These are phyloP conservation scores for Gossypium bickii DNA, from an alignment of 345 rosid genomes.

Conservation along the genomic window DNA sequence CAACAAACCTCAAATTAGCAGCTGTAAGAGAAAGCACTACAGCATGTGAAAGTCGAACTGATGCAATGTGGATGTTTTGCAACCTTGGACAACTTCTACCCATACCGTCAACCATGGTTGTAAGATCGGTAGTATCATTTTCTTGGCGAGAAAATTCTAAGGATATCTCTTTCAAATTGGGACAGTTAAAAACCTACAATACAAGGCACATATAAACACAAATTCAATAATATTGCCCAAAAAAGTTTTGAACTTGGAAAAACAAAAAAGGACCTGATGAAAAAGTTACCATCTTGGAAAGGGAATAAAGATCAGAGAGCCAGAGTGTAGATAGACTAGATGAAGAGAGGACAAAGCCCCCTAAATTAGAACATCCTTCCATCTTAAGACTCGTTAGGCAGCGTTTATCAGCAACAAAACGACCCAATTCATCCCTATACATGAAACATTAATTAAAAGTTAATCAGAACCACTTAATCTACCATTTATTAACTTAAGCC, in stretches of 20 bases:
- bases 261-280: neutral
- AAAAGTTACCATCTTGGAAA: slow-evolving; percentile 67
- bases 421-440: slow-evolving; percentile 80
- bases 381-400: slow-evolving; percentile 77
- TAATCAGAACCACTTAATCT: slow-evolving; percentile 15
- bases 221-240: slow-evolving; percentile 3
- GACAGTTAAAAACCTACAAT: slow-evolving; percentile 70
- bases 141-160: slow-evolving; percentile 78
- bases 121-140: slow-evolving; percentile 72
- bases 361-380: slow-evolving; percentile 93
- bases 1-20: slow-evolving; percentile 68
- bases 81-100: slow-evolving; percentile 72
- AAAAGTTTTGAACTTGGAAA: neutral
- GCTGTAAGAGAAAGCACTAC: slow-evolving; percentile 83
- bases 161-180: slow-evolving; percentile 76
- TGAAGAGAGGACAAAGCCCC: slow-evolving; percentile 74
- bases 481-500: neutral
- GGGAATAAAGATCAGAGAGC: slow-evolving; percentile 78
- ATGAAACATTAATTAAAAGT: slow-evolving; percentile 7
- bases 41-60: slow-evolving; percentile 71
- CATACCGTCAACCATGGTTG: slow-evolving; percentile 57
- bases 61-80: slow-evolving; percentile 84
- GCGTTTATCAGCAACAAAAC: slow-evolving; percentile 92
- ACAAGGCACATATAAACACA: neutral
- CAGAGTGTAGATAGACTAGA: slow-evolving; percentile 78